Evolutionary conservation across 2,329 filamentous ascomycete genomes (phyloP).

Genomic region (Diaporthe batatas): DNA sequence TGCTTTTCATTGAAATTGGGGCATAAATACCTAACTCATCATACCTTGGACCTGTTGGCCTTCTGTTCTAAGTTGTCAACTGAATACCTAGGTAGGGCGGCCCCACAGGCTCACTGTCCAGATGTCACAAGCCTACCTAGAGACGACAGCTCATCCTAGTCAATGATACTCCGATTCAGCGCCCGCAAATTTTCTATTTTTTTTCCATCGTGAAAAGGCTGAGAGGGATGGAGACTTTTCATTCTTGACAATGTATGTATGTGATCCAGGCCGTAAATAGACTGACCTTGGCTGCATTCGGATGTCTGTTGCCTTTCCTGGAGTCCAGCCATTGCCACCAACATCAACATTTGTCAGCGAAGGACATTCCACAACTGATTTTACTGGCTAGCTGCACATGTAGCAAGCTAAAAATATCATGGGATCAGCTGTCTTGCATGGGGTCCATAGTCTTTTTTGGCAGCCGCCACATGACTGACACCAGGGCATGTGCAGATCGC

Average conservation of each 20-base stretch:
- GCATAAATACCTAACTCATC: too few relatives aligned
- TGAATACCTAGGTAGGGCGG: too few relatives aligned
- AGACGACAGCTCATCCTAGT: neutral
- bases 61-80: too few relatives aligned
- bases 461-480: constrained; percentile 6
- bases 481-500: neutral
- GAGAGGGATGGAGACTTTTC: too few relatives aligned
- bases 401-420: neutral
- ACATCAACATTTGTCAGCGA: neutral
- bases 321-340: too few relatives aligned
- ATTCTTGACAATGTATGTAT: too few relatives aligned
- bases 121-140: too few relatives aligned
- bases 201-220: too few relatives aligned
- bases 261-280: neutral
- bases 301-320: neutral
- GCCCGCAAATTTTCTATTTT: too few relatives aligned
- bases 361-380: neutral
- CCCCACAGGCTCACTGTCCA: neutral
- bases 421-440: neutral
- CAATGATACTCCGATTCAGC: neutral
- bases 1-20: too few relatives aligned
- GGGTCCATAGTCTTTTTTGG: neutral
- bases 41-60: too few relatives aligned
- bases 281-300: constrained; percentile 2
- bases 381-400: neutral